Percentiles rank a stretch among this genome's conserved stretches.
Evolutionary conservation across 192 early-diverging fungal species (phyloP).

Genomic region (Oehlia diaphana): DNA sequence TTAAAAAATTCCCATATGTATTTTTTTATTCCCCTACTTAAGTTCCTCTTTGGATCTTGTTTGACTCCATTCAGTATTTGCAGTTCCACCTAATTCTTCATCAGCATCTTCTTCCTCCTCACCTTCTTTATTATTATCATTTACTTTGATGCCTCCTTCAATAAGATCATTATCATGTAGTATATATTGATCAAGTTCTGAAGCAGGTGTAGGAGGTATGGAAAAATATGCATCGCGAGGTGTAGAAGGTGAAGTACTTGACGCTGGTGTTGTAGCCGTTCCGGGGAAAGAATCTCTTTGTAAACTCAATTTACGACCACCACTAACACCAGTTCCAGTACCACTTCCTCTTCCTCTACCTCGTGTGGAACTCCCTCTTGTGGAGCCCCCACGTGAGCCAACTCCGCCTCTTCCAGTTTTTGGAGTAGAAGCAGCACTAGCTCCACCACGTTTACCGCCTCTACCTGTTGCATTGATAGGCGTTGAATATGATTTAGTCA

Average conservation of each 20-base stretch:
- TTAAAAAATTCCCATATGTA: too few species aligned
- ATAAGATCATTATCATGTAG: neutral
- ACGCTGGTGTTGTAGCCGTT: neutral
- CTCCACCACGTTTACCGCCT: neutral
- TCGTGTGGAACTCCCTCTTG: neutral
- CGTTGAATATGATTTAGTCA: neutral
- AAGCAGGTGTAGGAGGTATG: neutral
- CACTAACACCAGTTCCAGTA: neutral
- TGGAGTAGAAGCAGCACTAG: neutral
- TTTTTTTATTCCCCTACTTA: neutral
- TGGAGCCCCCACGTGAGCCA: neutral
- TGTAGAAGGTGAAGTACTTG: constrained; percentile 2
- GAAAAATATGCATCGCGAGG: neutral
- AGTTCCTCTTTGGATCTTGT: neutral
- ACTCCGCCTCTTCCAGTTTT: too few species aligned
- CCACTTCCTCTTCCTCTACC: neutral
- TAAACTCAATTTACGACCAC: constrained; percentile 1
- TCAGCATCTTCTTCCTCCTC: too few species aligned
- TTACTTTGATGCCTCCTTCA: neutral
- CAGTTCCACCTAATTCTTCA: neutral
- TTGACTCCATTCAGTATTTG: neutral
- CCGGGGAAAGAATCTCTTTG: neutral
- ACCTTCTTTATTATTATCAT: too few species aligned
- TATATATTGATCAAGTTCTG: constrained; percentile 9
- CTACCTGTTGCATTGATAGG: neutral